These are phyloP conservation scores for Cenchrus purpureus DNA, from an alignment of 176 grass and related monocot species.

Conservation along the genomic window DNA sequence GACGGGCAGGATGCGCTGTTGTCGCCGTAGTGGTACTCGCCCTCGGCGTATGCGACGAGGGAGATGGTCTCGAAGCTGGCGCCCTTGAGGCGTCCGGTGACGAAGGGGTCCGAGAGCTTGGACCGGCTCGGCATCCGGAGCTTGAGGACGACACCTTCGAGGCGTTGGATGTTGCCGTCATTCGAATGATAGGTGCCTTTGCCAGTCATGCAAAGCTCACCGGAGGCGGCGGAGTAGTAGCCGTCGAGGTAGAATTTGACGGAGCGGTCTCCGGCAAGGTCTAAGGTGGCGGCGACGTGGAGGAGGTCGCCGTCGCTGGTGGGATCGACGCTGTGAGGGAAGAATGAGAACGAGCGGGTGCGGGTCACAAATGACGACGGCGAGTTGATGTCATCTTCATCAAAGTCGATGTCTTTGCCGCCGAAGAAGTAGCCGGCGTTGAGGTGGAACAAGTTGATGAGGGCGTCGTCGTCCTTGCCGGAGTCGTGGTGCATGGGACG, in stretches of 20 bases:
- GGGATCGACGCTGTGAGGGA: conserved; percentile 19
- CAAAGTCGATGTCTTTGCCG: conserved; percentile 43
- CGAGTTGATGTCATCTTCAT: not conserved
- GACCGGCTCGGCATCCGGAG: conserved; percentile 39
- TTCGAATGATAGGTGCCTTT: not conserved
- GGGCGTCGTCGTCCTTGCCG: not conserved
- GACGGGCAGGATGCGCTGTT: not conserved
- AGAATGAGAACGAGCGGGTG: conserved; percentile 39
- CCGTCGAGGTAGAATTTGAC: not conserved
- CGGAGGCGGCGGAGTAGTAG: not conserved
- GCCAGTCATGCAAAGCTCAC: not conserved
- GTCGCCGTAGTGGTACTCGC: conserved; percentile 42
- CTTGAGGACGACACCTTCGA: conserved; percentile 32
- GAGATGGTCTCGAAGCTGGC: conserved; percentile 37
- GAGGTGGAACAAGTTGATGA: not conserved
- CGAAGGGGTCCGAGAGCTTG: conserved; percentile 40
- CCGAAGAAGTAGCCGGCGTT: conserved; percentile 53
- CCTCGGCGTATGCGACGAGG: conserved; percentile 51
- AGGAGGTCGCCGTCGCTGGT: conserved; percentile 6
- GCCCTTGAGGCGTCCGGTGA: conserved; percentile 45
- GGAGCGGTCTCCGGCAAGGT: not conserved
- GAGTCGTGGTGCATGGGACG: not conserved
- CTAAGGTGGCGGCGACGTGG: conserved; percentile 1
- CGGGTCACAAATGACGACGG: not conserved
- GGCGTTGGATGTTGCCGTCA: not conserved